Base-by-base conservation (phyloP, 495 filamentous ascomycete genomes). In the Hypoxylon fuscum region DNA sequence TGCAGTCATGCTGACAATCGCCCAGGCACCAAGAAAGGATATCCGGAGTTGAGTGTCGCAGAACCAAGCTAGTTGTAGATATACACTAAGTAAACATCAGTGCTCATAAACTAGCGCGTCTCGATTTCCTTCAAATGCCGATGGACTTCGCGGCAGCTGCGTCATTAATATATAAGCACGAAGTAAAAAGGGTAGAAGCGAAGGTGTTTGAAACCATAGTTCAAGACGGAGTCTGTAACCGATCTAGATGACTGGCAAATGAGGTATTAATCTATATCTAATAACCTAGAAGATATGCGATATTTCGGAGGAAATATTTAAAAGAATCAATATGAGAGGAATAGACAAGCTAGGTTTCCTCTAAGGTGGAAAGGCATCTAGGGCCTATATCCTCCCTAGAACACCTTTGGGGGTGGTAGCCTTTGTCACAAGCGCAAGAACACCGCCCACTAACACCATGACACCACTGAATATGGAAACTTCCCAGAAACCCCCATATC, bases 381-480 rank as follows among this genome's bases (percentile, higher is more conserved):
- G n/a, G n/a, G n/a, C 7, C 37, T 25, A 64, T 41, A 57, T 41
- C 42, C 53, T 64, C 40, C 60, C 60, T 0, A 53, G 15, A n/a
- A 64, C 41, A 34, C 53, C 60, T 12, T 64, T 54, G 7, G 53
- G 12, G 8, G 60, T 64, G 5, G 41, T 25, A 31, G 60, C 47
- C 25, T 64, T 64, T 5, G 53, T 41, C 10, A 23, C 47, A 18
- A 64, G 27, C 1, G 21, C 60, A 14, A 64, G 21, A 12, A 42
- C 1, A 18, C 47, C 27, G 8, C 60, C 54, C 9, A 48, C 35
- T 12, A 64, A 48, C 25, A 58, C 42, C 42, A 43, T 64, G 3
- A 71, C 62, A 5, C 82, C 83, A 54, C 80, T 82, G 31, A 85
- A 84, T 7, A 77, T 76, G 0, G 76, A 73, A 4, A 75, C 62